phyloP scores from a whole-genome alignment of 164 flowering plant genomes.

The Akebia trifoliata region DNA sequence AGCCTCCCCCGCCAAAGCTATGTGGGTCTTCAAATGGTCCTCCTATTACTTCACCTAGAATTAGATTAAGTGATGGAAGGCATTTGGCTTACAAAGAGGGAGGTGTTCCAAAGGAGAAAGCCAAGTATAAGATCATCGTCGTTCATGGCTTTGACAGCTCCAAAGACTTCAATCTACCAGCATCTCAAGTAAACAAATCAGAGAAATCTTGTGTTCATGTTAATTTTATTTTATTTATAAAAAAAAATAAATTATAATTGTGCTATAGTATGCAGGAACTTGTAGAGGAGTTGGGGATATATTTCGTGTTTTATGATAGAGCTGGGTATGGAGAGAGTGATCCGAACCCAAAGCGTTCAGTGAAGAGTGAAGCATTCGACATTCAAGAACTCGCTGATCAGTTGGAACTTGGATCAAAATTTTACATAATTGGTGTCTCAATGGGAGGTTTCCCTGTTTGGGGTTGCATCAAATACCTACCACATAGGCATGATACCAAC shows the following conservation, averaged over 20 bases:
- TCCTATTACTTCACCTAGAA: conserved; percentile 29
- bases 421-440: conserved; percentile 52
- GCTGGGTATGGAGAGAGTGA: conserved; percentile 73
- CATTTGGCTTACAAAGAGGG: conserved; percentile 41
- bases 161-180: conserved; percentile 34
- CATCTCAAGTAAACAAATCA: conserved; percentile 28
- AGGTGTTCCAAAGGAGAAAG: conserved; percentile 44
- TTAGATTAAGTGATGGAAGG: conserved; percentile 48
- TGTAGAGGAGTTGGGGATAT: conserved; percentile 43
- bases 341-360: conserved; percentile 46
- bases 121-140: conserved; percentile 37
- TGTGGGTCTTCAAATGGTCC: conserved; percentile 23
- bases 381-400: conserved; percentile 57
- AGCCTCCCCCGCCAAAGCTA: conserved; percentile 25
- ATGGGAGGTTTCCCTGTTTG: conserved; percentile 46
- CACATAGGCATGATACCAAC: conserved; percentile 30
- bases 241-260: no score
- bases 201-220: not conserved
- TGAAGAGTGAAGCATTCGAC: conserved; percentile 55
- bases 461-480: conserved; percentile 36
- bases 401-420: conserved; percentile 45
- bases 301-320: conserved; percentile 43
- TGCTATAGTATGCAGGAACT: conserved; percentile 36
- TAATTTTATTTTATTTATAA: not conserved
- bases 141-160: conserved; percentile 47